Evolutionary conservation across 176 grass and related monocot genomes (phyloP).

Genomic region (Zoysia pacifica): DNA sequence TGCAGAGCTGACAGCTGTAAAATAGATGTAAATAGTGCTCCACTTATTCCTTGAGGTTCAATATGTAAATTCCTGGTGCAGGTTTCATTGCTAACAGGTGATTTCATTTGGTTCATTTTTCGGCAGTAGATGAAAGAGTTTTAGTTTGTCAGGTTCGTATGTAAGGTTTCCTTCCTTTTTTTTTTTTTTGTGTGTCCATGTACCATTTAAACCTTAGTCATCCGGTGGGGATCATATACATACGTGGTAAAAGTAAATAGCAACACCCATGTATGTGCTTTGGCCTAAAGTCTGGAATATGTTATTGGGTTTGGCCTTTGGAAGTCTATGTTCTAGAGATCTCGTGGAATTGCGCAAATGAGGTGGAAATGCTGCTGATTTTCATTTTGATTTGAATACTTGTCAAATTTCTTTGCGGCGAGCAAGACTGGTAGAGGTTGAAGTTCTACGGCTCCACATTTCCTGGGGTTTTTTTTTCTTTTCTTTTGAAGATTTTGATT

Average conservation of each 20-base stretch:
- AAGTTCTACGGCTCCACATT: background rate
- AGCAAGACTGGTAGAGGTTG: background rate
- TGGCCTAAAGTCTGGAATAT: background rate
- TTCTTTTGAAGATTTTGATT: no score
- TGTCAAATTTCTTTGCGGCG: background rate
- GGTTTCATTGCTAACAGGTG: slow-evolving; percentile 32
- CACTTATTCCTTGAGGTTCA: slow-evolving; percentile 42
- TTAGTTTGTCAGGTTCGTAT: slow-evolving; percentile 11
- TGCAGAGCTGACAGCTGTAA: slow-evolving; percentile 51
- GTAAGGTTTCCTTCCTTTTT: background rate
- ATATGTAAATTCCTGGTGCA: slow-evolving; percentile 43
- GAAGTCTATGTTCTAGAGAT: background rate
- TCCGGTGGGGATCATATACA: background rate
- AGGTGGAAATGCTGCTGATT: background rate
- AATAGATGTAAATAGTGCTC: slow-evolving; percentile 52
- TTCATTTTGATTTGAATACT: background rate
- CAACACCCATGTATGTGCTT: background rate
- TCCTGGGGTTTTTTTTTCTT: background rate
- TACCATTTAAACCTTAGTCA: background rate
- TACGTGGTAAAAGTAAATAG: slow-evolving; percentile 28
- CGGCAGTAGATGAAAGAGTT: background rate
- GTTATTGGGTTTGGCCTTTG: background rate
- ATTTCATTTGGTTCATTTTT: slow-evolving; percentile 46
- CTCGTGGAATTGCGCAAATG: background rate
- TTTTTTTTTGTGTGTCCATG: background rate